phyloP scores from a whole-genome alignment of 805 yeast species.

The Candida hungchunana region DNA sequence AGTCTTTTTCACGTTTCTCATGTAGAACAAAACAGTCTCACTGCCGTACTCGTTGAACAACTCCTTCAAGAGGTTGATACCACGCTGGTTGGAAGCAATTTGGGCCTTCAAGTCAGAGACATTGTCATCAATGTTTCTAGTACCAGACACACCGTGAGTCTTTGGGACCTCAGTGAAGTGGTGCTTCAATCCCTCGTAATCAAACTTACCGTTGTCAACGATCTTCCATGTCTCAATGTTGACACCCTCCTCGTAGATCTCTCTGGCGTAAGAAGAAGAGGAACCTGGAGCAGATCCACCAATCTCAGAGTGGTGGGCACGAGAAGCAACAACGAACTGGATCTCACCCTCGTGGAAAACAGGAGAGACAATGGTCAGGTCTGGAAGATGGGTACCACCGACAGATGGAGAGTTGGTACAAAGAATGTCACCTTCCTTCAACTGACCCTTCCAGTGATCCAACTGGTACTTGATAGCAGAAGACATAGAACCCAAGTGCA shows the following conservation, averaged over 20 bases:
- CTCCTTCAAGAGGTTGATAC: conserved; percentile 40
- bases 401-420: conserved; percentile 40
- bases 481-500: conserved; percentile 45
- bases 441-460: conserved; percentile 34
- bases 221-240: conserved; percentile 49
- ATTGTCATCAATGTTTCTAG: conserved; percentile 51
- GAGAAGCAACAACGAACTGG: conserved; percentile 50
- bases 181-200: conserved; percentile 45
- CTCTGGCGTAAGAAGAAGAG: conserved; percentile 51
- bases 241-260: conserved; percentile 53
- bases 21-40: conserved; percentile 41
- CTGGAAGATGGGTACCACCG: conserved; percentile 47
- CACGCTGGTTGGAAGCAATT: conserved; percentile 50
- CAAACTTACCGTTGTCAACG: conserved; percentile 45
- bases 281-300: conserved; percentile 60
- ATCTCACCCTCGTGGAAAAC: conserved; percentile 44
- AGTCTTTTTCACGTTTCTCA: conserved; percentile 41
- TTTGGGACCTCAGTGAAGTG: conserved; percentile 44
- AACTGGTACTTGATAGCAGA: conserved; percentile 35
- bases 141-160: conserved; percentile 49
- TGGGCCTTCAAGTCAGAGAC: conserved; percentile 46
- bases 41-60: conserved; percentile 41
- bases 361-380: conserved; percentile 55
- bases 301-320: conserved; percentile 95
- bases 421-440: conserved; percentile 41